These are phyloP conservation scores for Teunomyces aglyptinius DNA, from an alignment of 805 yeast species.

Conservation along the genomic window DNA sequence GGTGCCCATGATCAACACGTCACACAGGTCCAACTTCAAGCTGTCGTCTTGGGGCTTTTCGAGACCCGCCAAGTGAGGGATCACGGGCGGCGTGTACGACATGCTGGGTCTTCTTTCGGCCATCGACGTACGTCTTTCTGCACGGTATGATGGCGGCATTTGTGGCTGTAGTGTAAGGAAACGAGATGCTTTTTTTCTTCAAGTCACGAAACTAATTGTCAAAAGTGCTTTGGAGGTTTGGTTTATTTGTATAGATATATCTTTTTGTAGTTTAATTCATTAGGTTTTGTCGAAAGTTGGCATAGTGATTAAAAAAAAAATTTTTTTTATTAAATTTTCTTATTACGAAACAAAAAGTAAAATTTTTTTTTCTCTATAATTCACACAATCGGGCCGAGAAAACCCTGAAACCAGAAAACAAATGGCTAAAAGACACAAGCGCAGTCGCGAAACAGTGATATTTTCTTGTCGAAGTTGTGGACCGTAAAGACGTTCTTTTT, in stretches of 20 bases:
- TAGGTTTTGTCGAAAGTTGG: conserved; percentile 1
- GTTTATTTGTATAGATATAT: too few species aligned
- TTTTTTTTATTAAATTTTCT: neutral
- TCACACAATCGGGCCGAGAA: neutral
- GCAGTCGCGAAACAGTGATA: neutral
- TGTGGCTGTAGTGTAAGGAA: too few species aligned
- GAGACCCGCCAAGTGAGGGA: conserved; percentile 74
- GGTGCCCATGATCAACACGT: conserved; percentile 89
- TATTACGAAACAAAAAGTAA: neutral
- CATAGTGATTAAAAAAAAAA: conserved; percentile 1
- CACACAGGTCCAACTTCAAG: conserved; percentile 66
- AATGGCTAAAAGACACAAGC: neutral
- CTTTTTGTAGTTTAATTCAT: neutral
- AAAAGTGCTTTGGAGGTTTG: too few species aligned
- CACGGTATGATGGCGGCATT: conserved; percentile 13
- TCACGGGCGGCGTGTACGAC: conserved; percentile 42
- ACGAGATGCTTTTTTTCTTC: too few species aligned
- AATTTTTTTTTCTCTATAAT: neutral
- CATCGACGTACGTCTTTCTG: conserved; percentile 58
- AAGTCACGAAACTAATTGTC: too few species aligned
- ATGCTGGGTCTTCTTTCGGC: conserved; percentile 65
- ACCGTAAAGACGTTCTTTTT: neutral
- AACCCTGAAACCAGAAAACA: neutral
- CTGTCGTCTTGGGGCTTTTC: conserved; percentile 68
- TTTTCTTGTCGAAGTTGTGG: too few species aligned